phyloP scores from a whole-genome alignment of 495 filamentous ascomycete genomes.

The Friedmanniomyces simplex region DNA sequence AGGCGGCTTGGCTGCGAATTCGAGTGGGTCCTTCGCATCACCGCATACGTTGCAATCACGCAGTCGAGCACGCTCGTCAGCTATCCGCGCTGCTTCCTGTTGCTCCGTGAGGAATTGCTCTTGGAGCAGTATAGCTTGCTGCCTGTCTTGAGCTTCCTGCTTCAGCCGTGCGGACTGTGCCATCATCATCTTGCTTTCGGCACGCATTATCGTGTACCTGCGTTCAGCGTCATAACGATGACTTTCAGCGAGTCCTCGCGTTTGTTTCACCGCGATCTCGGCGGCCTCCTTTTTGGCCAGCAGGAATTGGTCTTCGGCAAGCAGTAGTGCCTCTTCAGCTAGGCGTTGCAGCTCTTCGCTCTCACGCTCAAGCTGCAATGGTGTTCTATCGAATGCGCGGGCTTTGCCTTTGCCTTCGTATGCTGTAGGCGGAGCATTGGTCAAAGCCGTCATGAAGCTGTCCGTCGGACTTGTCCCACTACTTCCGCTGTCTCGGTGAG shows the following conservation, averaged over 20 bases:
- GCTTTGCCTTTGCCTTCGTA: not conserved
- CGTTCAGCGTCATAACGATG: not conserved
- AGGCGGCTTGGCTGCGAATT: slow-evolving; percentile 2
- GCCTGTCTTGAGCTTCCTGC: not conserved
- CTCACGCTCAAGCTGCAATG: not conserved
- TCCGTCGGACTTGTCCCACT: not conserved
- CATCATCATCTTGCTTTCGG: not conserved
- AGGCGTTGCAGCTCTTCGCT: not conserved
- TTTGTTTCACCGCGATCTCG: not conserved
- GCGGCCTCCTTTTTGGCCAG: not conserved
- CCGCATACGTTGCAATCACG: slow-evolving; percentile 3
- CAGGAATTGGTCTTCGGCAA: not conserved
- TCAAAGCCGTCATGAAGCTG: not conserved
- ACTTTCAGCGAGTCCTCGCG: not conserved
- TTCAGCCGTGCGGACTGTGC: not conserved
- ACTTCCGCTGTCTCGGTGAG: not conserved
- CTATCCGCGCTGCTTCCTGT: not conserved
- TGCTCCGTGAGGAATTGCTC: too few relatives aligned
- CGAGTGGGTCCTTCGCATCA: slow-evolving; percentile 5
- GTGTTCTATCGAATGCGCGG: not conserved
- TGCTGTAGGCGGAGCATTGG: not conserved
- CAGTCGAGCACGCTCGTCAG: not conserved
- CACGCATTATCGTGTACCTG: not conserved
- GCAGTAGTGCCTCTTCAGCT: not conserved
- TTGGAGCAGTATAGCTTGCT: not conserved